Evolutionary conservation across 2,329 filamentous ascomycete genomes (phyloP).

Genomic region (Colletotrichum sidae): DNA sequence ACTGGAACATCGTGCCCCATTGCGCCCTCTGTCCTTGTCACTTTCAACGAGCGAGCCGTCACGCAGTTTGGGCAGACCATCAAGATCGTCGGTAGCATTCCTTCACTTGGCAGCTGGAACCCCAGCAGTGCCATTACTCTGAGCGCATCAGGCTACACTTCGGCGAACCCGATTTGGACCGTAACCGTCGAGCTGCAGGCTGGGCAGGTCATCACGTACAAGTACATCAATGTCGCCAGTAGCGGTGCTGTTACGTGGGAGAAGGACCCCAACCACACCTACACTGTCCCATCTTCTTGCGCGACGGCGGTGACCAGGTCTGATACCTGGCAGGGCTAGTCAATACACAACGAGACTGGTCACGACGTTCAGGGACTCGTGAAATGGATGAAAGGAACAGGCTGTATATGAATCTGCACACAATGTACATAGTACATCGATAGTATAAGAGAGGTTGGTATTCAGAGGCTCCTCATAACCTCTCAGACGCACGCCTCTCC

Average conservation of each 20-base stretch:
- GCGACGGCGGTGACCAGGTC: constrained; percentile 43
- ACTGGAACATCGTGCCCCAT: constrained; percentile 44
- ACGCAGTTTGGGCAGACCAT: constrained; percentile 73
- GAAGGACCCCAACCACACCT: constrained; percentile 64
- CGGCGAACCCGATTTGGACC: constrained; percentile 71
- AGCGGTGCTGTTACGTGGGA: constrained; percentile 73
- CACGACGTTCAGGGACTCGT: background rate
- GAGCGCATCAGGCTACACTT: constrained; percentile 68
- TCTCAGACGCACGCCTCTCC: constrained; percentile 39
- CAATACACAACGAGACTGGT: too few species aligned
- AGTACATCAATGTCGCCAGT: constrained; percentile 71
- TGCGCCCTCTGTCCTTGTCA: constrained; percentile 65
- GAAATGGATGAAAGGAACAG: background rate
- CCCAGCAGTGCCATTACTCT: constrained; percentile 65
- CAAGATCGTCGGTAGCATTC: constrained; percentile 71
- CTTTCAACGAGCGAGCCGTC: constrained; percentile 69
- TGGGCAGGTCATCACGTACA: constrained; percentile 72
- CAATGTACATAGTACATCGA: background rate
- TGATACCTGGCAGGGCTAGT: constrained; percentile 48
- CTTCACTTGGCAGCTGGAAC: constrained; percentile 73
- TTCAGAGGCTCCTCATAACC: background rate
- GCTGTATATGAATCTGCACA: background rate
- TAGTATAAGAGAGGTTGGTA: background rate
- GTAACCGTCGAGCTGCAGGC: constrained; percentile 65
- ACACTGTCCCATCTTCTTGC: constrained; percentile 49